These are phyloP conservation scores for Salix dunnii DNA, from an alignment of 345 rosid species.

Conservation along the genomic window DNA sequence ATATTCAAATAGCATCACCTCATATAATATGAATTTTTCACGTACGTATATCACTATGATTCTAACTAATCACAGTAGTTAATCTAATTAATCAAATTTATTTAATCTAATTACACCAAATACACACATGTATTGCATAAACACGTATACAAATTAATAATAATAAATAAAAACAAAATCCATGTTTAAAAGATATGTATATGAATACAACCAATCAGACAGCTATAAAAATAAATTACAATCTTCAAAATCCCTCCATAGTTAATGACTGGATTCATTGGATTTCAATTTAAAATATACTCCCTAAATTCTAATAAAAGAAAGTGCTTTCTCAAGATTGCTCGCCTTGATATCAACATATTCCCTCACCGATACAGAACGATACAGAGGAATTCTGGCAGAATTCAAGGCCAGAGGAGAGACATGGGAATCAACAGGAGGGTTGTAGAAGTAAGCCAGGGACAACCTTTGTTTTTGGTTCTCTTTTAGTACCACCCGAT, in stretches of 20 bases:
- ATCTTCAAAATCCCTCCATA: no score
- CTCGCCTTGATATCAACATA: conserved; percentile 52
- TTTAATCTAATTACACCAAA: background rate
- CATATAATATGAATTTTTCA: background rate
- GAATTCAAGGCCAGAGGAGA: conserved; percentile 39
- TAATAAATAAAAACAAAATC: no score
- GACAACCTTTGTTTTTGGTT: conserved; percentile 50
- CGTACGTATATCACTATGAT: background rate
- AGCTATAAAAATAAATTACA: no score
- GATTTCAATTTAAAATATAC: no score
- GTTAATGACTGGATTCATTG: no score
- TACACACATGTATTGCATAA: no score
- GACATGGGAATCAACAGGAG: conserved; percentile 40
- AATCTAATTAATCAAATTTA: background rate
- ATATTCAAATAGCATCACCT: no score
- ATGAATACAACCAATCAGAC: no score
- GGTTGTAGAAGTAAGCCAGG: conserved; percentile 54
- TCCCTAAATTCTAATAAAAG: conserved; percentile 32
- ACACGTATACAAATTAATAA: no score
- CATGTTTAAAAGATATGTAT: no score
- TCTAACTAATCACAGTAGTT: background rate
- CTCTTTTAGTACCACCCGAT: conserved; percentile 60
- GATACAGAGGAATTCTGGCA: conserved; percentile 36
- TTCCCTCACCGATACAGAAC: conserved; percentile 48
- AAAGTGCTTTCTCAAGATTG: conserved; percentile 55